Evolutionary conservation across 495 filamentous ascomycete genomes (phyloP).

Genomic region (Collariella sp.): DNA sequence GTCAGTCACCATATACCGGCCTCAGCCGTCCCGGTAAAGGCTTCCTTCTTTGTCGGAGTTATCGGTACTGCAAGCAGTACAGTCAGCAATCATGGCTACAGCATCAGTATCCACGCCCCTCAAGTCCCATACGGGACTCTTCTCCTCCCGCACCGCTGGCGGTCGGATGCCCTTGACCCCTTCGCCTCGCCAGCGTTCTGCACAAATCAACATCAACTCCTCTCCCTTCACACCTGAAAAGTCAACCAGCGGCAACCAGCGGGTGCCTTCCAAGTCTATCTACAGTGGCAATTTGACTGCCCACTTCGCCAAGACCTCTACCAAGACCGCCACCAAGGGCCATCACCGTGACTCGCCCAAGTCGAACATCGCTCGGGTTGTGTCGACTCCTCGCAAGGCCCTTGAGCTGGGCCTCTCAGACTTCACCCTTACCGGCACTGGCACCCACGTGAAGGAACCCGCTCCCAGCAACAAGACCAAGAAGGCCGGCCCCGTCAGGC

Average conservation of each 20-base stretch:
- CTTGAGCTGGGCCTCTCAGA: conserved; percentile 92
- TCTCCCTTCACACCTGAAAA: conserved; percentile 78
- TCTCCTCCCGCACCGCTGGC: conserved; percentile 86
- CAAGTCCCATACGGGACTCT: conserved; percentile 87
- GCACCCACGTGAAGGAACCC: conserved; percentile 58
- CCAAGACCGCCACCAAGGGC: conserved; percentile 48
- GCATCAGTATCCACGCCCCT: conserved; percentile 81
- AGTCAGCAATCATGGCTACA: conserved; percentile 66
- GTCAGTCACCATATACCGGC: neutral
- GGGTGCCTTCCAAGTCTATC: conserved; percentile 53
- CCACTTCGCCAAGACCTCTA: conserved; percentile 57
- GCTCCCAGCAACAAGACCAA: conserved; percentile 59
- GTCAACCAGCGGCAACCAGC: conserved; percentile 40
- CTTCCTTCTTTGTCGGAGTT: conserved; percentile 23
- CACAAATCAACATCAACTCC: conserved; percentile 44
- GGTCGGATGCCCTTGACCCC: conserved; percentile 92
- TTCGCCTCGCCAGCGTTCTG: conserved; percentile 58
- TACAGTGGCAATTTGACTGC: conserved; percentile 63
- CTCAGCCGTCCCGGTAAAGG: conserved; percentile 12
- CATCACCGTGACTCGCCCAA: conserved; percentile 70
- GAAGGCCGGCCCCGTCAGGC: conserved; percentile 47
- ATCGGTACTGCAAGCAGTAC: conserved; percentile 28
- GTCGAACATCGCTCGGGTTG: conserved; percentile 77
- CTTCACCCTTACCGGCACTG: conserved; percentile 80
- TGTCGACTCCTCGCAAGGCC: conserved; percentile 59